Evolutionary conservation across 2,329 filamentous ascomycete genomes (phyloP).

Genomic region (Magnaporthales sp.): DNA sequence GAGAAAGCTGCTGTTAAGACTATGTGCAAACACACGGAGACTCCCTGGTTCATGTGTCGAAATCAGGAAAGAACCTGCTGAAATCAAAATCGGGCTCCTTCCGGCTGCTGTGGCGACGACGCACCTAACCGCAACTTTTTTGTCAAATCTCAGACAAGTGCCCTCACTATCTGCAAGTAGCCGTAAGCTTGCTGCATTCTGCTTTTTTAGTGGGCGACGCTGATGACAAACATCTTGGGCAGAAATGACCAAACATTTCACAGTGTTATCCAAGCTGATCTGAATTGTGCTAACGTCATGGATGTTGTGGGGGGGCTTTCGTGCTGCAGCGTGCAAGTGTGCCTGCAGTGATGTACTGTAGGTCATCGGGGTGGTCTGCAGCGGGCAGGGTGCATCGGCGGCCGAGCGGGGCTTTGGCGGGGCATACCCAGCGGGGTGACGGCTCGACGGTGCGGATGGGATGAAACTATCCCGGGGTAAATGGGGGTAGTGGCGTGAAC

Average conservation of each 20-base stretch:
- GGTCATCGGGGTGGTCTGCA: neutral
- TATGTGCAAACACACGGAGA: neutral
- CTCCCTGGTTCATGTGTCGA: no score
- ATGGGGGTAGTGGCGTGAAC: neutral
- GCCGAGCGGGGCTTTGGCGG: neutral
- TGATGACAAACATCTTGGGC: neutral
- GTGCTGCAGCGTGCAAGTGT: neutral
- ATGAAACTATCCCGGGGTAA: neutral
- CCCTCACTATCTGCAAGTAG: neutral
- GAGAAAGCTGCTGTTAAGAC: neutral
- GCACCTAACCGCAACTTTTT: no score
- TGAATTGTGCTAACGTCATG: neutral
- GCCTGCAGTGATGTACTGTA: neutral
- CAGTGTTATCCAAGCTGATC: neutral
- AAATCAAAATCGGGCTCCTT: neutral
- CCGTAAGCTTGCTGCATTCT: neutral
- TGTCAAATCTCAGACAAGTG: no score
- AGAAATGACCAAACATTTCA: neutral
- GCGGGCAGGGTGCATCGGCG: neutral
- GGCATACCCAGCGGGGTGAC: neutral
- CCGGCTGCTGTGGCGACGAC: neutral
- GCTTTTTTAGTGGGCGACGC: neutral
- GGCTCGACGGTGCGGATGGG: constrained; percentile 1
- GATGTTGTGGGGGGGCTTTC: neutral
- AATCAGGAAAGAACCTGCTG: neutral